Conservation (phyloP, 352 stramenopile genomes). For the Pythium guiyangense region DNA sequence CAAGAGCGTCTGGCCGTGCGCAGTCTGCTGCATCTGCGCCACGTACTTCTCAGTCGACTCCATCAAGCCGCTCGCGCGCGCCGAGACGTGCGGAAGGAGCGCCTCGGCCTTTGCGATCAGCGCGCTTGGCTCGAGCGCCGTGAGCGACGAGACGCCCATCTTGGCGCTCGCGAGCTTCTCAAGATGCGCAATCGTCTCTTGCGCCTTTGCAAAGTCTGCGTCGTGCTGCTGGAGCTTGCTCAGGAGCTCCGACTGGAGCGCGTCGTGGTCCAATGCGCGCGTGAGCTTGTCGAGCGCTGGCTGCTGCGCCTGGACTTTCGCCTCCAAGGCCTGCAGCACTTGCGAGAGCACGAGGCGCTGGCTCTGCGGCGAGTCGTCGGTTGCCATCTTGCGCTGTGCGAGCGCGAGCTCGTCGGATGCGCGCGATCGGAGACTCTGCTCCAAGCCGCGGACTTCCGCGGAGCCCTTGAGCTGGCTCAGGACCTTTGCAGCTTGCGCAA, state of each 20-base stretch:
- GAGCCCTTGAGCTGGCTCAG: conserved; percentile 62
- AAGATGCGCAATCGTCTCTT: conserved; percentile 47
- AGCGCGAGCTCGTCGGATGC: conserved; percentile 39
- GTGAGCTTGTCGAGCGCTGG: conserved; percentile 36
- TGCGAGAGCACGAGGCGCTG: conserved; percentile 58
- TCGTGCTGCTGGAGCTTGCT: conserved; percentile 57
- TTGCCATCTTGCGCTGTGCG: conserved; percentile 27
- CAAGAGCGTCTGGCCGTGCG: conserved; percentile 57
- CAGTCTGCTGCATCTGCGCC: conserved; percentile 63
- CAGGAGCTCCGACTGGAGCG: conserved; percentile 38
- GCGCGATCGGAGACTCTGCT: conserved; percentile 35
- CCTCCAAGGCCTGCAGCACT: conserved; percentile 57
- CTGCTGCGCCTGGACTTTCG: conserved; percentile 39
- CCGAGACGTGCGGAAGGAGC: conserved; percentile 51
- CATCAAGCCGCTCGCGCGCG: conserved; percentile 41
- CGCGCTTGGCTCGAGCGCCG: conserved; percentile 42
- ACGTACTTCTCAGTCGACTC: conserved; percentile 71
- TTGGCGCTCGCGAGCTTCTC: conserved; percentile 59
- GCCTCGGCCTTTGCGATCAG: conserved; percentile 64
- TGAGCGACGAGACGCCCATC: conserved; percentile 54
- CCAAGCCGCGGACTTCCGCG: conserved; percentile 45
- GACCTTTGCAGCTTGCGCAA: conserved; percentile 51
- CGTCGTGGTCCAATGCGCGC: conserved; percentile 30
- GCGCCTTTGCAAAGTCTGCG: conserved; percentile 46
- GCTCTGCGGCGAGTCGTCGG: conserved; percentile 13